Evolutionary conservation across 202 grass and related monocot genomes (phyloP), one percentile per base, ranked within the genome.

Genomic region (Setaria viridis): DNA sequence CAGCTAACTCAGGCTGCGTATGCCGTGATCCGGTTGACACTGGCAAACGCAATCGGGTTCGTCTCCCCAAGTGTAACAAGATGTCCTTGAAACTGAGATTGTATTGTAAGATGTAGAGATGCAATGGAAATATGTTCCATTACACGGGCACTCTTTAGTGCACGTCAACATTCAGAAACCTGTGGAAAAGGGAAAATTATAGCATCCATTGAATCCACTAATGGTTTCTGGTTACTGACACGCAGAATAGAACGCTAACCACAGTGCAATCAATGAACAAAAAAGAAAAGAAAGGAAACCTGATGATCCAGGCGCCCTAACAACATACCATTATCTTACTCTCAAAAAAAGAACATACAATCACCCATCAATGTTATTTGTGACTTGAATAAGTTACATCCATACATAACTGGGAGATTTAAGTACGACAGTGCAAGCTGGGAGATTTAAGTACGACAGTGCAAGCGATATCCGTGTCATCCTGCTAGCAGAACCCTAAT

Each of bases 11-110:
- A 5, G 25, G 59, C 19, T 5, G 54, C 51, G 47, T 46, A 53
- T 66, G 5, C 56, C 6, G 10, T 62, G 59, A 32, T 62, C 25
- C 3, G 10, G 4, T 69, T 25, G 65, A 45, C 37, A 25, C 20
- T 83, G 86, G 33, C 33, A 70, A 70, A 12, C 39, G 29, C 65
- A 55, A 46, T 21, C 43, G 1, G 15, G 1, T 65, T 59, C 39
- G 55, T 56, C 71, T 34, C 48, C 48, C 39, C 54, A 50, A 69
- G 62, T 82, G 70, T 69, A 76, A 77, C 68, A 53, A 62, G 20
- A 62, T 82, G 3, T 37, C 55, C 41, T 35, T 64, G 12, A 5
- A 64, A 65, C 16, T 20, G 17, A 49, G 2, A 57, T 12, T 73
- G 41, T 30, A 21, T 66, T 74, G 57, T 50, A 39, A 54, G 11